These are phyloP conservation scores for Periglandula ipomoeae DNA, from an alignment of 2,329 filamentous ascomycete genomes.

Conservation along the genomic window DNA sequence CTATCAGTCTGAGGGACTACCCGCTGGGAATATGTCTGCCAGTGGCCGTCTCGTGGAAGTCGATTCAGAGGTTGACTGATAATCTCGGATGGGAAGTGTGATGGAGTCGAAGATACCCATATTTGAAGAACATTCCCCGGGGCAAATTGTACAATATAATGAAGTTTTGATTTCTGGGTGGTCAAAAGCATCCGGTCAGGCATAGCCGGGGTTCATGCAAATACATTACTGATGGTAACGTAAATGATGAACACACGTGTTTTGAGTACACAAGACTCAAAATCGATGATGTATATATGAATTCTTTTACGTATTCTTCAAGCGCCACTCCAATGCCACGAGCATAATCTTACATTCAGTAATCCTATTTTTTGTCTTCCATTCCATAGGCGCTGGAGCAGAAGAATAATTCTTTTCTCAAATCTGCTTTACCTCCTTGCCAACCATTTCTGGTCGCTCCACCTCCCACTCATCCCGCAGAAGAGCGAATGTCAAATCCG, in stretches of 20 bases:
- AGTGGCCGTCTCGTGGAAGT: constrained; percentile 24
- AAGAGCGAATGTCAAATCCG: constrained; percentile 80
- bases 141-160: neutral
- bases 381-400: neutral
- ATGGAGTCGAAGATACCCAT: constrained; percentile 8
- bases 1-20: constrained; percentile 11
- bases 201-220: too few relatives aligned
- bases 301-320: neutral
- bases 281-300: too few relatives aligned
- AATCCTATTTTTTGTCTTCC: neutral
- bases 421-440: constrained; percentile 80
- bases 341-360: neutral
- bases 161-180: neutral
- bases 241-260: too few relatives aligned
- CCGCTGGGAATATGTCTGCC: constrained; percentile 7
- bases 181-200: too few relatives aligned
- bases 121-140: neutral
- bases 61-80: constrained; percentile 27
- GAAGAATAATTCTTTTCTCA: constrained; percentile 29
- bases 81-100: neutral
- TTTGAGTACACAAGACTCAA: too few relatives aligned
- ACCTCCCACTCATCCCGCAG: constrained; percentile 90
- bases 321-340: neutral
- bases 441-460: constrained; percentile 80
- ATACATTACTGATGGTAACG: too few relatives aligned